Conservation (phyloP, 2,329 filamentous ascomycete genomes). For the Knufia petricola region DNA sequence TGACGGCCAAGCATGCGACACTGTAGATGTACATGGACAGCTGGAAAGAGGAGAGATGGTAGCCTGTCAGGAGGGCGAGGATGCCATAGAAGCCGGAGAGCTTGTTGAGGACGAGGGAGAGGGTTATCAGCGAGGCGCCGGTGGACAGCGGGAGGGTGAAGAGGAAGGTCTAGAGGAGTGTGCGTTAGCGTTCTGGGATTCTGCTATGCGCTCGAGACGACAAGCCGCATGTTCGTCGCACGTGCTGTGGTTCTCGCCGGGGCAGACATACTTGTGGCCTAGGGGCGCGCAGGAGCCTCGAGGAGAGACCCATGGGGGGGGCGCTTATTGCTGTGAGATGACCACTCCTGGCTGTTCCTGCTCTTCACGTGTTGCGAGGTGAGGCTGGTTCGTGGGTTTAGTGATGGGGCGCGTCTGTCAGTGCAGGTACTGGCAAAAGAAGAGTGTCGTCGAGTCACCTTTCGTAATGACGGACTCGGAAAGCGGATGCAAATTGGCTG, state of each 20-base stretch:
- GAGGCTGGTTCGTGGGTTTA: neutral
- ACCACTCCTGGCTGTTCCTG: neutral
- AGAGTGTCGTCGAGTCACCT: no score
- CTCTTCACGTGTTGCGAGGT: neutral
- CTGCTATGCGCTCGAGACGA: conserved; percentile 9
- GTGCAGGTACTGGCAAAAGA: no score
- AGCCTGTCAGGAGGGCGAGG: conserved; percentile 79
- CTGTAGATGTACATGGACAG: conserved; percentile 90
- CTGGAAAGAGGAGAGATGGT: conserved; percentile 70
- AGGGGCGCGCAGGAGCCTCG: conserved; percentile 39
- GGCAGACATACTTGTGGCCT: conserved; percentile 36
- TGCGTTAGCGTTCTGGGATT: neutral
- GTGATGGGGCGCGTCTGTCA: neutral
- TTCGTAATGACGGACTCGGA: neutral
- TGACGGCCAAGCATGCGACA: conserved; percentile 56
- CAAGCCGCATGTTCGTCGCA: no score
- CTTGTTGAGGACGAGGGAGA: conserved; percentile 83
- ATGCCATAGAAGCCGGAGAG: conserved; percentile 83
- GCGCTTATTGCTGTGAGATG: neutral
- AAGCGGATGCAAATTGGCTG: neutral
- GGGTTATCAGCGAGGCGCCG: conserved; percentile 72
- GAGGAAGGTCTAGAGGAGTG: conserved; percentile 60
- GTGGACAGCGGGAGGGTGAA: conserved; percentile 79
- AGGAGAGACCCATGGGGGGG: conserved; percentile 24
- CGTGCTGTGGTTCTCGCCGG: neutral